These are phyloP conservation scores for Boletus subparvulus DNA, from an alignment of 768 basidiomycete genomes.

Conservation along the genomic window DNA sequence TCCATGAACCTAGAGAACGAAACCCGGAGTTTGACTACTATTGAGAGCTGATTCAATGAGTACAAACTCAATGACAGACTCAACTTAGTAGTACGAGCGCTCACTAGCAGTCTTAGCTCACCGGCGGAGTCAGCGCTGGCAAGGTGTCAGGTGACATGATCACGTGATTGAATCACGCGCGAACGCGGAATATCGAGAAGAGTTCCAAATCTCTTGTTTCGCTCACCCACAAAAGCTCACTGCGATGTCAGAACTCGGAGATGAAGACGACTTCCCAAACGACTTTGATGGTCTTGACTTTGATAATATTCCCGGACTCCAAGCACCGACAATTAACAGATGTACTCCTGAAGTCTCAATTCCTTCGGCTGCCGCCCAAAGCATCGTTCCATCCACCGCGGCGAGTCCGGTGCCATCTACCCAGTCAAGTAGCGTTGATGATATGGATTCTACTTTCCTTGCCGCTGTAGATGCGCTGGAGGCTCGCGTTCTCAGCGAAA, in stretches of 20 bases:
- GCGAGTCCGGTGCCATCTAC: slow-evolving; percentile 15
- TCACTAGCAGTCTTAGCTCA: no score
- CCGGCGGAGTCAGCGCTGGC: no score
- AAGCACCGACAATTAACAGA: slow-evolving; percentile 8
- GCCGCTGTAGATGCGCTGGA: slow-evolving; percentile 50
- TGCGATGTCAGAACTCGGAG: slow-evolving; percentile 26
- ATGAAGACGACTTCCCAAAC: slow-evolving; percentile 57
- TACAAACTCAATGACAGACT: background rate
- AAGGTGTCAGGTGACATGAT: no score
- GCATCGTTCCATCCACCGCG: background rate
- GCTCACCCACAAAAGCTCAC: background rate
- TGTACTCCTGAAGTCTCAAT: background rate
- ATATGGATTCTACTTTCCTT: slow-evolving; percentile 29
- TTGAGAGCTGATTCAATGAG: background rate
- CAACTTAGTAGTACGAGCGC: no score
- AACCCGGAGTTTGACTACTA: background rate
- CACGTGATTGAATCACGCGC: no score
- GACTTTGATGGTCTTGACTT: slow-evolving; percentile 52
- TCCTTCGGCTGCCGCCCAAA: background rate
- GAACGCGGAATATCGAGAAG: background rate
- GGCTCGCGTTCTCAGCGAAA: slow-evolving; percentile 25
- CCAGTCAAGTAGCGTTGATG: slow-evolving; percentile 9
- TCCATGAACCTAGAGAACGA: no score
- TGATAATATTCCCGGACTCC: slow-evolving; percentile 37
- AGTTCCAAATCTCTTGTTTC: background rate